Conservation (phyloP, 495 filamentous ascomycete species). For the Astrothelium subdiscretum region DNA sequence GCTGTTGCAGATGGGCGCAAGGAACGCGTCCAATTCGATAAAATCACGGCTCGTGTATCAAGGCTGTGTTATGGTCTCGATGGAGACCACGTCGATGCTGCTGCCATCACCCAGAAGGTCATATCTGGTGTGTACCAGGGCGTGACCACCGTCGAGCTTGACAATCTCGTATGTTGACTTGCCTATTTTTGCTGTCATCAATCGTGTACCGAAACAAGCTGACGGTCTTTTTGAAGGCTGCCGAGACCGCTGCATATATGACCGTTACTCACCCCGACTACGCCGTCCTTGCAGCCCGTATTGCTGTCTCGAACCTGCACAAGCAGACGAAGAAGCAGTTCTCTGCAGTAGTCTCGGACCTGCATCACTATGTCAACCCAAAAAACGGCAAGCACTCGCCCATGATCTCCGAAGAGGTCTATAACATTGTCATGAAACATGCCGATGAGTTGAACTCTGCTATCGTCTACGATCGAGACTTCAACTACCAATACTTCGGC, state of each 20-base stretch:
- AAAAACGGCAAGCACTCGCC: slow-evolving; percentile 75
- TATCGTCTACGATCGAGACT: slow-evolving; percentile 97
- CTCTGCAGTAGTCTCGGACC: slow-evolving; percentile 81
- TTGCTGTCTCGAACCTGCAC: slow-evolving; percentile 97
- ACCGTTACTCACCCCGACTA: slow-evolving; percentile 98
- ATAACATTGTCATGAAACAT: slow-evolving; percentile 88
- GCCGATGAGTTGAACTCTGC: slow-evolving; percentile 94
- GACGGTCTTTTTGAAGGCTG: slow-evolving; percentile 49
- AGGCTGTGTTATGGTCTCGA: slow-evolving; percentile 95
- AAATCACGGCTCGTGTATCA: slow-evolving; percentile 97
- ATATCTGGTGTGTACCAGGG: slow-evolving; percentile 99
- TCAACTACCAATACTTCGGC: slow-evolving; percentile 99
- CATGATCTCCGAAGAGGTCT: slow-evolving; percentile 84
- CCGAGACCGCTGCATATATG: slow-evolving; percentile 99
- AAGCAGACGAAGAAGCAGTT: slow-evolving; percentile 99
- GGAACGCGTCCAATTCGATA: slow-evolving; percentile 99
- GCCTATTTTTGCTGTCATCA: not conserved
- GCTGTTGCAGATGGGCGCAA: slow-evolving; percentile 76
- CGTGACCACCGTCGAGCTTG: slow-evolving; percentile 88
- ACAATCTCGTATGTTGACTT: slow-evolving; percentile 69
- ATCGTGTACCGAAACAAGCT: not conserved
- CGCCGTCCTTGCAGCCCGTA: slow-evolving; percentile 95
- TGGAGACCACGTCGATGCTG: slow-evolving; percentile 90
- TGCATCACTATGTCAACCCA: slow-evolving; percentile 94
- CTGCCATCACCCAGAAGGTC: slow-evolving; percentile 97